phyloP scores from a whole-genome alignment of 257 asterid genomes.

The Cordia subcordata region DNA sequence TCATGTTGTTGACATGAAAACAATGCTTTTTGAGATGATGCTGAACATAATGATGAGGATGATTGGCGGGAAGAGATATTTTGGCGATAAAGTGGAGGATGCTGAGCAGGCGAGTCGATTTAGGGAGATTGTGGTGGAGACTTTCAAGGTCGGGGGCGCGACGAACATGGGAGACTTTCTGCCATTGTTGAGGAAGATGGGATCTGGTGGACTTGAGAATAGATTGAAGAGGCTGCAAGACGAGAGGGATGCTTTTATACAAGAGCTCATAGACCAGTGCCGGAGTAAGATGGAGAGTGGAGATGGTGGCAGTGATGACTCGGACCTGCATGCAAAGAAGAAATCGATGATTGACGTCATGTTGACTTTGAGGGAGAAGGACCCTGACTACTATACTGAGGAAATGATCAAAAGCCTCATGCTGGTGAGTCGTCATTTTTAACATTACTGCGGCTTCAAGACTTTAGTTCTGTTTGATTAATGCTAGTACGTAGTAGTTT shows the following conservation, averaged over 20 bases:
- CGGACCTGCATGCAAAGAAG: neutral
- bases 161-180: conserved; percentile 21
- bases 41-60: conserved; percentile 35
- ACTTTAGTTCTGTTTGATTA: neutral
- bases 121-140: conserved; percentile 18
- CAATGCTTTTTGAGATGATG: conserved; percentile 26
- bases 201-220: conserved; percentile 14
- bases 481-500: too few relatives aligned
- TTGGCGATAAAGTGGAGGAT: conserved; percentile 23
- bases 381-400: conserved; percentile 29
- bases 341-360: conserved; percentile 27
- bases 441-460: neutral
- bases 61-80: conserved; percentile 37
- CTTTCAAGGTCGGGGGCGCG: conserved; percentile 12
- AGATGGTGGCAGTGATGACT: neutral
- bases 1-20: conserved; percentile 37
- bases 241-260: conserved; percentile 18
- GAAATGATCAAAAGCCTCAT: conserved; percentile 21
- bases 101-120: conserved; percentile 16
- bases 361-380: conserved; percentile 19
- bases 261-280: conserved; percentile 4
- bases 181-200: conserved; percentile 24
- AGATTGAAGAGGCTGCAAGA: conserved; percentile 5
- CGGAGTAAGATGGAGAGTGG: neutral
- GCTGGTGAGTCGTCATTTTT: conserved; percentile 21